These are phyloP conservation scores for Annulohypoxylon moriforme DNA, from an alignment of 495 filamentous ascomycete genomes.

Conservation along the genomic window DNA sequence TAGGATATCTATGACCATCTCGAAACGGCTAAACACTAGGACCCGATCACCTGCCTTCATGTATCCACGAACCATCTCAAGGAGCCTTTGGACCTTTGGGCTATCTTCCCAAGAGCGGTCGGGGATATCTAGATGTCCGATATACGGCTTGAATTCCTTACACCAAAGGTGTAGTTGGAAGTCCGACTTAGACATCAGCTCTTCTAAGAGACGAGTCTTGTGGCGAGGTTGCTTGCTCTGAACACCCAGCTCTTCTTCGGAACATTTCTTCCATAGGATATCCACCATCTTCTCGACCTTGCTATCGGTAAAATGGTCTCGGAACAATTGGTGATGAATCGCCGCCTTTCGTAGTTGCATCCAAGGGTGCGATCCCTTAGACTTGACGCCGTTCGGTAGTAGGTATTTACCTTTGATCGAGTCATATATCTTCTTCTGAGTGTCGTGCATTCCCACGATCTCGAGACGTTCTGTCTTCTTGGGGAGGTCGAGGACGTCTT, in stretches of 20 bases:
- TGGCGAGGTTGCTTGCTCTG: slow-evolving; percentile 69
- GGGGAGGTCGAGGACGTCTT: slow-evolving; percentile 91
- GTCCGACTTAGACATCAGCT: slow-evolving; percentile 70
- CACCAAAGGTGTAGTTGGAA: slow-evolving; percentile 87
- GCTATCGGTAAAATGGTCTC: slow-evolving; percentile 78
- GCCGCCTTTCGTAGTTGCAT: slow-evolving; percentile 93
- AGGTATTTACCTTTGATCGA: slow-evolving; percentile 54
- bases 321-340: slow-evolving; percentile 90
- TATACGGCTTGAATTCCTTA: slow-evolving; percentile 70
- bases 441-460: slow-evolving; percentile 78
- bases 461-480: slow-evolving; percentile 82
- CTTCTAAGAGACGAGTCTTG: slow-evolving; percentile 76
- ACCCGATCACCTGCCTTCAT: slow-evolving; percentile 85
- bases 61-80: slow-evolving; percentile 76
- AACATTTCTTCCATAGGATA: slow-evolving; percentile 70
- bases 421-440: slow-evolving; percentile 78
- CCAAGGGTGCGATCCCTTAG: slow-evolving; percentile 73
- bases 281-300: slow-evolving; percentile 82
- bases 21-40: slow-evolving; percentile 92
- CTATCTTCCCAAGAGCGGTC: slow-evolving; percentile 88
- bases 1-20: slow-evolving; percentile 89
- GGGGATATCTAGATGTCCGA: slow-evolving; percentile 76
- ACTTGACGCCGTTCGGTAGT: slow-evolving; percentile 47
- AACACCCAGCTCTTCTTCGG: slow-evolving; percentile 53
- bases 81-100: slow-evolving; percentile 86